These are phyloP conservation scores for Chrysoporthe puriensis DNA, from an alignment of 2,329 filamentous ascomycete species.

Conservation along the genomic window DNA sequence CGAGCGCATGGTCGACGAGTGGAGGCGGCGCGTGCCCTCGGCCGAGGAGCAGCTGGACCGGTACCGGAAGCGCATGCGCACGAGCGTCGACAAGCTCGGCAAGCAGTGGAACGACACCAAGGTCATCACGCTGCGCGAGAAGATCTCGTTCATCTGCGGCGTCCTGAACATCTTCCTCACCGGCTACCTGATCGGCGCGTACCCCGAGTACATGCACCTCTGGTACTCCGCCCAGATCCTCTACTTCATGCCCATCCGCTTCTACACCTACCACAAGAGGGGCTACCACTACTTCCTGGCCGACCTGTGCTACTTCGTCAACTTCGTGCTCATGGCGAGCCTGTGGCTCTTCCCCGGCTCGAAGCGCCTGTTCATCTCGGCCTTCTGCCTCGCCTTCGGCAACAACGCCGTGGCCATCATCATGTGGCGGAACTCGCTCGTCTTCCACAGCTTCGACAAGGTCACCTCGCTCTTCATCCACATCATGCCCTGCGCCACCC, in stretches of 20 bases:
- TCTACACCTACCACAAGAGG: conserved; percentile 85
- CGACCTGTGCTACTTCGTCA: conserved; percentile 98
- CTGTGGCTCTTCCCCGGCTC: conserved; percentile 91
- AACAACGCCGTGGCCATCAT: conserved; percentile 98
- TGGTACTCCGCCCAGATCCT: conserved; percentile 89
- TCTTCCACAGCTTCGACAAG: conserved; percentile 98
- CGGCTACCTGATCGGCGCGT: conserved; percentile 87
- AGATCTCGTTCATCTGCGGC: conserved; percentile 93
- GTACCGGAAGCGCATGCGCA: conserved; percentile 85
- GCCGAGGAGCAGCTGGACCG: conserved; percentile 92
- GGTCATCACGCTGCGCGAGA: conserved; percentile 86
- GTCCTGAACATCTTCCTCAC: conserved; percentile 98
- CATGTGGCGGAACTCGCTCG: conserved; percentile 98
- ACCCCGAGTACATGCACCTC: conserved; percentile 82
- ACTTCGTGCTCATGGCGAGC: conserved; percentile 77
- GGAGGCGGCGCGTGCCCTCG: conserved; percentile 81
- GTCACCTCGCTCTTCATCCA: conserved; percentile 98
- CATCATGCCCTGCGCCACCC: conserved; percentile 94
- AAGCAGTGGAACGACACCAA: conserved; percentile 88
- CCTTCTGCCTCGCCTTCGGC: conserved; percentile 90
- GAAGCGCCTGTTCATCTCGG: conserved; percentile 87
- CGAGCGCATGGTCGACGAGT: conserved; percentile 89
- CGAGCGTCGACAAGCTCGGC: conserved; percentile 84
- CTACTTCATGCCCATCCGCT: conserved; percentile 97
- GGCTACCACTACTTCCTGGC: conserved; percentile 98